These are phyloP conservation scores for Linaria vulgaris DNA, from an alignment of 257 asterid species.

Conservation along the genomic window DNA sequence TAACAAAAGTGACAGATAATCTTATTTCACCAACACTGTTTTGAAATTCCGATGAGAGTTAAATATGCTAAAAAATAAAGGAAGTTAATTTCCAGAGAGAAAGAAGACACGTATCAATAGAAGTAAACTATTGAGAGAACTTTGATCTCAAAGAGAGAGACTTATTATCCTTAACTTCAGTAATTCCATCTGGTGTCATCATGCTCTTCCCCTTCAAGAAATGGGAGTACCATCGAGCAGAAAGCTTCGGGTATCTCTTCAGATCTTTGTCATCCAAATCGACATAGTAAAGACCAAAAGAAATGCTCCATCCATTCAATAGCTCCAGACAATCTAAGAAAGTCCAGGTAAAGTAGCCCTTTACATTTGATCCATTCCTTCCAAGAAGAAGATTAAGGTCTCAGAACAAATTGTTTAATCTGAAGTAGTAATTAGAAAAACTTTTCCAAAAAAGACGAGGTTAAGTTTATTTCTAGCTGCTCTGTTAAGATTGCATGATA, in stretches of 20 bases:
- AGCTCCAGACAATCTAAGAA: constrained; percentile 62
- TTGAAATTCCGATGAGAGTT: too few species aligned
- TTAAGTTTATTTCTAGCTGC: too few species aligned
- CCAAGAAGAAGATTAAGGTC: neutral
- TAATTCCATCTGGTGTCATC: neutral
- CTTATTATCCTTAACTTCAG: neutral
- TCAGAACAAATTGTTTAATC: too few species aligned
- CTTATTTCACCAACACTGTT: too few species aligned
- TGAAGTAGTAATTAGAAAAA: too few species aligned
- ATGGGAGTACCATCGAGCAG: constrained; percentile 27
- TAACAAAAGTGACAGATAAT: too few species aligned
- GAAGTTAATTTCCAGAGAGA: too few species aligned
- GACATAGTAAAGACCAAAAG: constrained; percentile 51
- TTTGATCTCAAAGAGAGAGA: neutral
- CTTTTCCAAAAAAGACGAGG: too few species aligned
- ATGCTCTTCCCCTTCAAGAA: constrained; percentile 34
- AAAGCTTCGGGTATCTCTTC: constrained; percentile 37
- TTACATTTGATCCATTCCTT: constrained; percentile 54
- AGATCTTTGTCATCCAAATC: constrained; percentile 52
- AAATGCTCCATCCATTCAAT: constrained; percentile 32
- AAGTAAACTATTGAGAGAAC: neutral
- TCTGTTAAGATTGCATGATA: too few species aligned
- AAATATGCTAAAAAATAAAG: too few species aligned
- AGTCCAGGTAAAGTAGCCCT: constrained; percentile 56
- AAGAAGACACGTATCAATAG: too few species aligned